Base-by-base conservation (phyloP, 371 early-diverging fungal genomes). In the Apophysomyces ossiformis region DNA sequence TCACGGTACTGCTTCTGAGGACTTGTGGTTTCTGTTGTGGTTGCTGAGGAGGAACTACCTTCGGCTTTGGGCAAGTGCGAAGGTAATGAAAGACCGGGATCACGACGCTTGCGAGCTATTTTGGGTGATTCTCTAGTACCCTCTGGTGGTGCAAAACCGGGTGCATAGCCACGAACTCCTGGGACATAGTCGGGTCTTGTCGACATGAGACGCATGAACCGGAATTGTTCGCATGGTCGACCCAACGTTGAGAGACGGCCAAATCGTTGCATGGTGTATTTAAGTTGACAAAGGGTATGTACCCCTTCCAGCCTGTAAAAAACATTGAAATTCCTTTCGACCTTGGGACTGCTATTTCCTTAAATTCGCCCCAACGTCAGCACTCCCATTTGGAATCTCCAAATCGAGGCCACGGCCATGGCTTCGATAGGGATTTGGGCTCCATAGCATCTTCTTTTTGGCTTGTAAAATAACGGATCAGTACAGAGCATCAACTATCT, bases 131-230 rank as follows among this genome's bases (percentile, higher is more conserved):
- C 73, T n/a, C 78, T 68, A 21, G 73, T 76, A 32, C 72, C 73
- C 43, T 71, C 66, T 47, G 83, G 83, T 37, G 81, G 70, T 60
- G 72, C 69, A 45, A 83, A 83, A 2, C 77, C 81, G 21, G 74
- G 76, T 32, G 76, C 77, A 66, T 78, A 78, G 39, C 73, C 74
- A 15, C 70, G 63, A 21, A 67, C 67, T 43, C 73, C 73, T 5
- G 72, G 72, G 26, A 75, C 58, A 41, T 73, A 70, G 54, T 50
- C 54, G 16, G 54, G 54, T 1, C 21, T 50, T 4, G 54, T 21
- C 21, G 54, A 50, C 54, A 50, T 50, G 54, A 50, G 21, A 50
- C 54, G 54, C 8, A 32, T 21, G 5, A 26, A 21, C 4, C 9
- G 18, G 5, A 18, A 50, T 21, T 50, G n/a, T 21, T 21, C 18